Evolutionary conservation across 2,329 filamentous ascomycete genomes (phyloP).

Genomic region (Akanthomyces muscarius): DNA sequence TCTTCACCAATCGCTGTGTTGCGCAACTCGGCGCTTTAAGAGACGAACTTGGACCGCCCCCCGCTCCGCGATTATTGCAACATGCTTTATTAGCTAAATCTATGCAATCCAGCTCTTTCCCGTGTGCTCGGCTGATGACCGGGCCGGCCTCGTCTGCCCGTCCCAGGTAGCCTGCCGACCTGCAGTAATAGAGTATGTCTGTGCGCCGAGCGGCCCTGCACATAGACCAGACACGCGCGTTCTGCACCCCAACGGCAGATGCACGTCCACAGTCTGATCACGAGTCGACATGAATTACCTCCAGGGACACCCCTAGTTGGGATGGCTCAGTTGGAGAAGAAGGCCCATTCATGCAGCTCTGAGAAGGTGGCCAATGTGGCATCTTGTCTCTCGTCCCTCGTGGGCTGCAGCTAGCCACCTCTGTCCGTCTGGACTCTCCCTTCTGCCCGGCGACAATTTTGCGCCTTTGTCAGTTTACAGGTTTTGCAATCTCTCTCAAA

Average conservation of each 20-base stretch:
- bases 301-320: too few species aligned
- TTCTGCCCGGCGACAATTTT: too few species aligned
- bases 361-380: background rate
- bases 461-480: too few species aligned
- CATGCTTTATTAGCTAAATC: background rate
- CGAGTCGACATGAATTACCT: background rate
- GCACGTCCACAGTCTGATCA: slow-evolving; percentile 9
- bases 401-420: background rate
- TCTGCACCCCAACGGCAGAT: slow-evolving; percentile 1
- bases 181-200: background rate
- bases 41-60: background rate
- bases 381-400: background rate
- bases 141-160: background rate
- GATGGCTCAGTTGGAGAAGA: background rate
- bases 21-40: background rate
- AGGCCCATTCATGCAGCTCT: background rate
- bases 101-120: background rate
- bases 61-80: background rate
- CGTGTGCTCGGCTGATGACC: background rate
- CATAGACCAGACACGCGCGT: background rate
- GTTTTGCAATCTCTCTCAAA: background rate
- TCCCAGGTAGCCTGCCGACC: background rate
- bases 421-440: background rate
- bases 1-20: background rate
- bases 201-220: background rate